Base-by-base conservation (phyloP, 139 green algal species). In the Zygnema cylindricum region DNA sequence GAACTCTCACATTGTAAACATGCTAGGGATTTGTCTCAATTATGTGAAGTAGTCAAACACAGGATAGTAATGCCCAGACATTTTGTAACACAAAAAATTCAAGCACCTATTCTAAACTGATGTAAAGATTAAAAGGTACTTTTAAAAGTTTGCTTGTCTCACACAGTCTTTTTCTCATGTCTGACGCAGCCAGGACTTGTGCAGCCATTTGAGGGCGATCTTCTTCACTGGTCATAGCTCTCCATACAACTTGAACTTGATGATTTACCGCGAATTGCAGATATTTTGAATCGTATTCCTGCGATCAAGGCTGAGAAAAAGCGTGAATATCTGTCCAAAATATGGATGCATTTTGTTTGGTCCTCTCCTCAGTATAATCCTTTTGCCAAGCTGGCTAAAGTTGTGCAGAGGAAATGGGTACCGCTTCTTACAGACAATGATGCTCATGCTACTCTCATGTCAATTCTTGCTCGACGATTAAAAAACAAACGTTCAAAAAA, bases 131-230 rank as follows among this genome's bases (percentile, higher is more conserved):
- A n/a, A n/a, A n/a, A n/a, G n/a, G n/a, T n/a, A n/a, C n/a, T n/a
- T n/a, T n/a, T n/a, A n/a, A n/a, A n/a, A n/a, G n/a, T n/a, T n/a
- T n/a, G n/a, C n/a, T n/a, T n/a, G n/a, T n/a, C n/a, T n/a, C n/a
- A n/a, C n/a, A n/a, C n/a, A n/a, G n/a, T n/a, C n/a, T n/a, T n/a
- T n/a, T n/a, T n/a, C n/a, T n/a, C n/a, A n/a, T n/a, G n/a, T n/a
- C n/a, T n/a, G n/a, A n/a, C 43, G 49, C 81, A 86, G 81, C 25
- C 23, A 36, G 30, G 77, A 55, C 30, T 77, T n/a, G 25, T 21
- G 81, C 81, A 86, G 81, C 49, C 43, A 11, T 84, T 82, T 7
- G 43, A 84, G 2, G 77, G 77, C 77, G 81, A 86, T 63, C 2
- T 86, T 35, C 81, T 86, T 23, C 16, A 76, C 43, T 86, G 49